Evolutionary conservation across 2,329 filamentous ascomycete species (phyloP).

Genomic region (Fusarium equiseti): DNA sequence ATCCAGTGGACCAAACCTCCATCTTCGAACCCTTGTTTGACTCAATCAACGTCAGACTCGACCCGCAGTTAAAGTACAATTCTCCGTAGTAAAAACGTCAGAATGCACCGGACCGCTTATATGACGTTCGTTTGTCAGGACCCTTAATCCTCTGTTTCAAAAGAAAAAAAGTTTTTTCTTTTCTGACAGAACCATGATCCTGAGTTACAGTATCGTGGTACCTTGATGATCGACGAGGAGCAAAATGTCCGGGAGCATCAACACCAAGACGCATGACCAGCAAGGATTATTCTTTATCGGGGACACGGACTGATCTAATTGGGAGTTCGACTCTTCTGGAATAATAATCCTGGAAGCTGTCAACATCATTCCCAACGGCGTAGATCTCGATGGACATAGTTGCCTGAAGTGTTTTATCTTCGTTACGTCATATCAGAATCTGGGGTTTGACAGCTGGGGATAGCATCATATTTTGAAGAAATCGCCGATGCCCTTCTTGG

Average conservation of each 20-base stretch:
- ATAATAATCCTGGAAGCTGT: conserved; percentile 11
- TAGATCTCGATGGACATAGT: conserved; percentile 25
- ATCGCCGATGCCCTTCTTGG: conserved; percentile 16
- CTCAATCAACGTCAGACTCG: conserved; percentile 1
- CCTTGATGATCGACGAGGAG: conserved; percentile 15
- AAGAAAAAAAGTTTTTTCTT: conserved; percentile 4
- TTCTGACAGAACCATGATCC: background rate
- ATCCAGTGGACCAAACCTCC: conserved; percentile 17
- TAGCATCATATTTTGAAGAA: conserved; percentile 25
- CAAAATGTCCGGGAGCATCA: conserved; percentile 27
- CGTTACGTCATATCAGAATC: conserved; percentile 35
- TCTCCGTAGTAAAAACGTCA: conserved; percentile 1
- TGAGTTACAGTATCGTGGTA: background rate
- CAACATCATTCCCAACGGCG: conserved; percentile 4
- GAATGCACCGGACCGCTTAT: conserved; percentile 19
- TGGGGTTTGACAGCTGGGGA: conserved; percentile 14
- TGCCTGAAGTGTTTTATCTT: background rate
- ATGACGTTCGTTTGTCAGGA: conserved; percentile 29
- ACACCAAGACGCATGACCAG: conserved; percentile 1
- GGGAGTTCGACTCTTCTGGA: conserved; percentile 11
- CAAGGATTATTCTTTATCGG: conserved; percentile 8
- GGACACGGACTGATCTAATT: background rate
- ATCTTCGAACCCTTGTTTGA: conserved; percentile 13
- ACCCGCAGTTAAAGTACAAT: conserved; percentile 4
- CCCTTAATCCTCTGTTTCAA: conserved; percentile 1